Evolutionary conservation across 2,329 filamentous ascomycete species (phyloP), one percentile per base, ranked within the genome.

Genomic region (Fusarium sp.): DNA sequence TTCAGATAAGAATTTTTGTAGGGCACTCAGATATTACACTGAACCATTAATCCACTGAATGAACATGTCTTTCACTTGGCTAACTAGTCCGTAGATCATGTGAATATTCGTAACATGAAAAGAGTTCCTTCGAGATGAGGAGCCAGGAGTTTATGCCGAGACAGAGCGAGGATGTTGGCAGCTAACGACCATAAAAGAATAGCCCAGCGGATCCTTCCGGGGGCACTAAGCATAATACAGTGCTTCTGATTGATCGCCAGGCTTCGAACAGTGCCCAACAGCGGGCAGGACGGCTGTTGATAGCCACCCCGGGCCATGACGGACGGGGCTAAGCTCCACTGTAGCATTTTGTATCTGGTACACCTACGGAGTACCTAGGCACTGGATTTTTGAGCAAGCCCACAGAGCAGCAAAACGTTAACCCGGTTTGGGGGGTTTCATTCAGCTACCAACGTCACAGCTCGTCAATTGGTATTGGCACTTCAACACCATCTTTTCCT

Each of bases 151-250:
- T 78, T 78, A 76, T 76, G 76, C 76, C 76, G 76, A 78, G 73
- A 72, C 61, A 78, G 75, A 72, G 76, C 76, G 76, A 72, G 60
- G 57, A 49, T 46, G 31, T 45, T 58, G 35, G 45, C 60, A 66
- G 31, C 60, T 62, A 60, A 48, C 57, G 58, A 35, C 63, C 60
- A 37, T 51, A 52, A 51, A 45, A 72, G 62, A 25, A 66, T 67
- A 73, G 62, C 59, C 58, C 55, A 66, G 76, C 74, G 76, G 76
- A 69, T 75, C 76, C 71, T 75, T 75, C 74, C 73, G 74, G 72
- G 72, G 60, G 54, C 76, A 66, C 76, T 77, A 78, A 63, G 58
- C 69, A 78, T 78, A 78, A 78, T 78, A 68, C 69, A 75, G 62
- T 63, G 65, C 60, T 63, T 75, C 66, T 78, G 76, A 78, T 78